phyloP scores from a whole-genome alignment of 2,329 filamentous ascomycete species.

The Fusarium globosum region DNA sequence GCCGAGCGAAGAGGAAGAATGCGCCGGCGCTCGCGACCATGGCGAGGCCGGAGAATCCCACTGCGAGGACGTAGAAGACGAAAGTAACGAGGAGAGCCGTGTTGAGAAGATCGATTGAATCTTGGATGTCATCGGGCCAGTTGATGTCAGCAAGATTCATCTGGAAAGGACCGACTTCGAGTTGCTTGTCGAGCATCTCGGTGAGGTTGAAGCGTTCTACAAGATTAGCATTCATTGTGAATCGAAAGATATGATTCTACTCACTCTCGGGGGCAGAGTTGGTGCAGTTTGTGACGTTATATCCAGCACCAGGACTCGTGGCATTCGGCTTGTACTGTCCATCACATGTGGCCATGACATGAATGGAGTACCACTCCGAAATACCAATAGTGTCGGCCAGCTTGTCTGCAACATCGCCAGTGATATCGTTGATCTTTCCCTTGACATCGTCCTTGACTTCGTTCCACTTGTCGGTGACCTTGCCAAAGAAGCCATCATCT shows the following conservation, averaged over 20 bases:
- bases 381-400: constrained; percentile 58
- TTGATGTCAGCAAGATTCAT: constrained; percentile 59
- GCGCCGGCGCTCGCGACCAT: constrained; percentile 54
- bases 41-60: constrained; percentile 56
- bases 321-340: constrained; percentile 59
- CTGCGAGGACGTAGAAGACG: constrained; percentile 60
- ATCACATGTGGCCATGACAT: constrained; percentile 60
- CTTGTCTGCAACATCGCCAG: constrained; percentile 54
- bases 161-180: constrained; percentile 57
- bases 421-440: constrained; percentile 54
- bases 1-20: constrained; percentile 48
- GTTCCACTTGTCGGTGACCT: constrained; percentile 45
- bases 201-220: constrained; percentile 60
- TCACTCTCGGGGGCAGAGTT: constrained; percentile 53
- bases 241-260: constrained; percentile 17
- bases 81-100: constrained; percentile 59
- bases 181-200: constrained; percentile 58
- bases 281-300: constrained; percentile 60
- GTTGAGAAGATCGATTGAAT: constrained; percentile 63
- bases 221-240: not conserved
- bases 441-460: constrained; percentile 50
- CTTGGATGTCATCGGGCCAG: constrained; percentile 57
- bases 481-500: constrained; percentile 45
- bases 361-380: constrained; percentile 63
- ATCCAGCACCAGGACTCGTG: constrained; percentile 50